These are phyloP conservation scores for Pseudocercospora ulei DNA, from an alignment of 2,329 filamentous ascomycete genomes.

Conservation along the genomic window DNA sequence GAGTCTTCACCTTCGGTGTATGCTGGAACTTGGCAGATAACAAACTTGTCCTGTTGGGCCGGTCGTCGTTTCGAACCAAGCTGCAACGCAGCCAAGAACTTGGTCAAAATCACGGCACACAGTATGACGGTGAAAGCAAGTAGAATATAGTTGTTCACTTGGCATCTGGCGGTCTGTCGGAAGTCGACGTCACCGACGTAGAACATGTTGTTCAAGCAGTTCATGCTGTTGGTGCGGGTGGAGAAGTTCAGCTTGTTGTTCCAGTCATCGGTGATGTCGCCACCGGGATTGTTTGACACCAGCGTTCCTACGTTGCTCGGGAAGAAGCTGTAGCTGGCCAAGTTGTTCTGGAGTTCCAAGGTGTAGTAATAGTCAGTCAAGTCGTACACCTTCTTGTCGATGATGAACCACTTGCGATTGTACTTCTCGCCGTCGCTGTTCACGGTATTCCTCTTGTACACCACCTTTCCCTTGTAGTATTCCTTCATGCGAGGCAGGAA, in stretches of 20 bases:
- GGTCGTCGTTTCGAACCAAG: conserved; percentile 86
- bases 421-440: conserved; percentile 55
- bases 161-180: conserved; percentile 62
- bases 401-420: conserved; percentile 67
- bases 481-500: conserved; percentile 75
- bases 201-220: conserved; percentile 75
- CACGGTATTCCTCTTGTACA: conserved; percentile 55
- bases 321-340: conserved; percentile 58
- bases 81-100: conserved; percentile 87
- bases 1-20: conserved; percentile 98
- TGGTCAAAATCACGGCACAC: conserved; percentile 67
- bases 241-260: conserved; percentile 45
- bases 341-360: conserved; percentile 47
- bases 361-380: conserved; percentile 87
- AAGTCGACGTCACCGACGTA: conserved; percentile 80
- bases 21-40: conserved; percentile 94
- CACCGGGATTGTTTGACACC: conserved; percentile 66
- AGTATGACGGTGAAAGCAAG: conserved; percentile 79
- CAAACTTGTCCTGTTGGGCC: conserved; percentile 90
- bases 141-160: conserved; percentile 84
- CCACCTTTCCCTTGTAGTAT: conserved; percentile 79
- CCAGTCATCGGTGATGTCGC: conserved; percentile 62
- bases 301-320: conserved; percentile 57
- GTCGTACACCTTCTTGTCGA: conserved; percentile 71
- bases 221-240: conserved; percentile 57